These are phyloP conservation scores for Puccinia horiana DNA, from an alignment of 1,284 basidiomycete species.

Conservation along the genomic window DNA sequence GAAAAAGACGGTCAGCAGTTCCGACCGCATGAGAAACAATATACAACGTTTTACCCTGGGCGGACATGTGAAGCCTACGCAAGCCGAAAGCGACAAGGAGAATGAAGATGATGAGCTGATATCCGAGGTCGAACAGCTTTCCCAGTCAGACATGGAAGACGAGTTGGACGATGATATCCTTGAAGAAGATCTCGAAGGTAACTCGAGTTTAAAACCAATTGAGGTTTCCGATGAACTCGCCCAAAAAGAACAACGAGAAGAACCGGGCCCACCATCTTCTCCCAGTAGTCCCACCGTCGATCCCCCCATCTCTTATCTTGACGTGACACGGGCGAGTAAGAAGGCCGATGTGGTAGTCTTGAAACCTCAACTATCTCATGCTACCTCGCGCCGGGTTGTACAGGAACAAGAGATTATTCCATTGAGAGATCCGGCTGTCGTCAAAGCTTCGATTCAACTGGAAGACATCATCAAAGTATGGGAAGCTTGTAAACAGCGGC, in stretches of 20 bases:
- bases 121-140: not conserved
- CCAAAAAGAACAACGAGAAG: not conserved
- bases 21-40: constrained; percentile 22
- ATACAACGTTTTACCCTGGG: constrained; percentile 31
- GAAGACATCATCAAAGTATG: constrained; percentile 16
- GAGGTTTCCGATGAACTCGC: not conserved
- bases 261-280: not conserved
- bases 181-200: not conserved
- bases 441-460: constrained; percentile 13
- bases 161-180: constrained; percentile 1
- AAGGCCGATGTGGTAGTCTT: not conserved
- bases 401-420: constrained; percentile 27
- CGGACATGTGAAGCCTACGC: not conserved
- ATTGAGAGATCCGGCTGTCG: constrained; percentile 2
- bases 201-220: not conserved
- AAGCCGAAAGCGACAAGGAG: not conserved
- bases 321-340: not conserved
- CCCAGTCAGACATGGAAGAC: not conserved
- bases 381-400: not conserved
- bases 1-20: constrained; percentile 22
- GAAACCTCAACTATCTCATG: not conserved
- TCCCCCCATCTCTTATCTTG: not conserved
- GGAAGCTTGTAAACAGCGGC: constrained; percentile 9
- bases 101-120: constrained; percentile 29
- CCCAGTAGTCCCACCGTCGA: not conserved